phyloP scores from a whole-genome alignment of 2,329 filamentous ascomycete species.

The Xylaria sp. region DNA sequence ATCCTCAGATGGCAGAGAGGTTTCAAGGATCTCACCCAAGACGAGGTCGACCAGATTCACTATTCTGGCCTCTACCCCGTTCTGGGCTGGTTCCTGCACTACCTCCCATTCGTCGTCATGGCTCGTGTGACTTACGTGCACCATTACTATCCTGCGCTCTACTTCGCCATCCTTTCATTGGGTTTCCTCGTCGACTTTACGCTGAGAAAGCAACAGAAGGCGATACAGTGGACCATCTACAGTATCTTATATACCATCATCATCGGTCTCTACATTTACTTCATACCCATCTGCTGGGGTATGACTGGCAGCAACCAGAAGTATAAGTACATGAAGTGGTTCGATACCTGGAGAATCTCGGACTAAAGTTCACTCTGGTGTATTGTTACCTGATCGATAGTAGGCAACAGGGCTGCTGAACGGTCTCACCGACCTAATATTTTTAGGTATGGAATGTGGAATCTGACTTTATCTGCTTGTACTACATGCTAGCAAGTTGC shows the following conservation, averaged over 20 bases:
- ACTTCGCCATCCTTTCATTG: constrained; percentile 91
- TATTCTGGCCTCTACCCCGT: constrained; percentile 92
- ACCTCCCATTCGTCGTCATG: constrained; percentile 96
- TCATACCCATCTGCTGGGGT: constrained; percentile 94
- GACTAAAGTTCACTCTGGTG: constrained; percentile 59
- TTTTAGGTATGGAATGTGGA: constrained; percentile 8
- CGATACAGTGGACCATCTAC: constrained; percentile 76
- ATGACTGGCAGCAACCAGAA: constrained; percentile 88
- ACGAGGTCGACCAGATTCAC: constrained; percentile 92
- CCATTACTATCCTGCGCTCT: constrained; percentile 98
- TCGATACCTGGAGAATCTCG: constrained; percentile 84
- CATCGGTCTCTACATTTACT: constrained; percentile 86
- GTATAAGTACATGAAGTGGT: constrained; percentile 95
- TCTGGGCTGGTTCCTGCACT: constrained; percentile 95
- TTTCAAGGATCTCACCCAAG: constrained; percentile 80
- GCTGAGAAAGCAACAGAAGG: constrained; percentile 72
- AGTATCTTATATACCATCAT: constrained; percentile 76
- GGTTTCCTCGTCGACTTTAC: constrained; percentile 92
- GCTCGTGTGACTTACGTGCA: constrained; percentile 98
- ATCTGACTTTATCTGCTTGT: constrained; percentile 23
- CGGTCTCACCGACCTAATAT: constrained; percentile 9
- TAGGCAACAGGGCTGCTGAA: constrained; percentile 1
- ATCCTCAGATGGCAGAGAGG: constrained; percentile 95
- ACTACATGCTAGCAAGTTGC: constrained; percentile 13
- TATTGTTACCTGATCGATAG: constrained; percentile 6